Conservation (phyloP, 2,329 filamentous ascomycete species). For the Penicillium expansum region DNA sequence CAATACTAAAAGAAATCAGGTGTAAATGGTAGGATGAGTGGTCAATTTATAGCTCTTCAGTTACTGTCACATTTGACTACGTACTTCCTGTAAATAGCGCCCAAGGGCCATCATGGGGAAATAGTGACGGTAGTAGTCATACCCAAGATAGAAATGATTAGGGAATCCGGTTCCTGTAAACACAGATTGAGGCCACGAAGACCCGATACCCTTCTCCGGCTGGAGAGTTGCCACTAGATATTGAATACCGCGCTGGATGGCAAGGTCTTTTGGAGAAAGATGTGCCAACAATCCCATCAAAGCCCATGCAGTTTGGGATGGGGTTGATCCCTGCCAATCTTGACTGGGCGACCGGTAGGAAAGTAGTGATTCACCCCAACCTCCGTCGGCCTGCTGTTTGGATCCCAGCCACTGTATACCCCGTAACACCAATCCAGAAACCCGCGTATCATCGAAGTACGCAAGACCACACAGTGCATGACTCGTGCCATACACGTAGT, state of each 20-base stretch:
- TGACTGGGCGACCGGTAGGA: constrained; percentile 20
- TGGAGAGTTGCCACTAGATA: not conserved
- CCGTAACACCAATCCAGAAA: no score
- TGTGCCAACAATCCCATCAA: not conserved
- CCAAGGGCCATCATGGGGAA: constrained; percentile 31
- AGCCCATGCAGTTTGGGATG: constrained; percentile 25
- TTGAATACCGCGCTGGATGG: not conserved
- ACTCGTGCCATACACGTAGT: no score
- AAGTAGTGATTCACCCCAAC: constrained; percentile 31
- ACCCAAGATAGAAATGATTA: constrained; percentile 22
- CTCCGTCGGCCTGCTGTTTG: no score
- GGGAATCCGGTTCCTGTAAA: constrained; percentile 28
- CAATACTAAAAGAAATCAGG: no score
- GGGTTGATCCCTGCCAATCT: constrained; percentile 23
- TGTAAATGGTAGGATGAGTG: no score
- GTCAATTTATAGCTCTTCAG: no score
- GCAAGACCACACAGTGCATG: no score
- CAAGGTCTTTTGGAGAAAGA: no score
- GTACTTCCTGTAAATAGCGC: constrained; percentile 18
- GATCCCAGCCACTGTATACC: no score
- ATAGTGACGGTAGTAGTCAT: constrained; percentile 26
- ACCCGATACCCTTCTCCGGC: constrained; percentile 5
- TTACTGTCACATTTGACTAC: no score
- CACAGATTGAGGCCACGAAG: constrained; percentile 19
- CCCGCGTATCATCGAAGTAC: no score